Evolutionary conservation across 1,284 basidiomycete genomes (phyloP), one percentile per base, ranked within the genome.

Genomic region (Tausonia pullulans): DNA sequence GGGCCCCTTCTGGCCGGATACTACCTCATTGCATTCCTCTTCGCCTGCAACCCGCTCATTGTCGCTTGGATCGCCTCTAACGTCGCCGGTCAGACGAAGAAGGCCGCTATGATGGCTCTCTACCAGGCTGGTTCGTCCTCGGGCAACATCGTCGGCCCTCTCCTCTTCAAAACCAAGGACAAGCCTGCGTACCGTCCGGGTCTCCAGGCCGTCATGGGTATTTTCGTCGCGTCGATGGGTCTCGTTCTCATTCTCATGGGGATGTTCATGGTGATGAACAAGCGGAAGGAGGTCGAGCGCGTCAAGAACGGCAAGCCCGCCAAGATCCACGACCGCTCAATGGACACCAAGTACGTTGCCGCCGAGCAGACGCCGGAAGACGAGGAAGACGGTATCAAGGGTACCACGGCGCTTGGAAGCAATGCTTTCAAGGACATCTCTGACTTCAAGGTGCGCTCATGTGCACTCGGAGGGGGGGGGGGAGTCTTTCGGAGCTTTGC

Each of bases 11-110:
- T 79, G 6, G 68, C 71, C 45, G 75, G 74, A 0, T 79, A 78
- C 72, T 78, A 78, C 72, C 70, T 77, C 52, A 62, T 77, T 16
- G 71, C 74, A 0, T 75, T 77, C 71, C 68, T 77, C 8, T 79
- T 74, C 67, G 76, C 74, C 41, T 72, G 72, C 48, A 77, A 76
- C 69, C 76, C 78, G 7, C 69, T 74, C 41, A 63, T 74, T 53
- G 67, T 74, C 16, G 66, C 68, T 9, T 78, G 77, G 77, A 74
- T 78, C 66, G 72, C 74, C 27, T 73, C 73, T 50, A 77, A 77
- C 73, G 74, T 72, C 8, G 77, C 71, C 4, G 77, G 77, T n/a
- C 71, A 74, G 59, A 76, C 77, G 50, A 78, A 78, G 71, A 76
- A 77, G 67, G 71, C 76, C 0, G 69, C 71, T 44, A 68, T 74